These are phyloP conservation scores for Venturia pyrina DNA, from an alignment of 2,329 filamentous ascomycete species.

Conservation along the genomic window DNA sequence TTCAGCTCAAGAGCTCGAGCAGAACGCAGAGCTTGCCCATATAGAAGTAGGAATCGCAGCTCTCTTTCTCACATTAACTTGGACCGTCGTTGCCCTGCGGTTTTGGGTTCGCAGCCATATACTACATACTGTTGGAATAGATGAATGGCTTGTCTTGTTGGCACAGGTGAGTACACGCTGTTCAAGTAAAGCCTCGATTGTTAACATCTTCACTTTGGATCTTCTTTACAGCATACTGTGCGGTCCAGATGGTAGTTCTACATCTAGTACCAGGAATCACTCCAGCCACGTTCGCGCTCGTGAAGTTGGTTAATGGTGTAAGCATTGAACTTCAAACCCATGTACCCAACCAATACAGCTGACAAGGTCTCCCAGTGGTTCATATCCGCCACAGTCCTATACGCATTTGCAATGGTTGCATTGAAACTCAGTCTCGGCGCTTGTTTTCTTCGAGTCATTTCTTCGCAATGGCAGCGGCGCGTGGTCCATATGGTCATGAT, in stretches of 20 bases:
- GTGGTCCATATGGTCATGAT: slow-evolving; percentile 19
- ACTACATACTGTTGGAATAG: slow-evolving; percentile 26
- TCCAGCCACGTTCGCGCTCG: slow-evolving; percentile 14
- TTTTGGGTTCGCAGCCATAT: not conserved
- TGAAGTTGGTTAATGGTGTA: slow-evolving; percentile 20
- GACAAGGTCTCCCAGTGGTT: slow-evolving; percentile 20
- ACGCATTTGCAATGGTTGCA: slow-evolving; percentile 23
- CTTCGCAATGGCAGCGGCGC: slow-evolving; percentile 27
- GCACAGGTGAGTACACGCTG: slow-evolving; percentile 22
- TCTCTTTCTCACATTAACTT: slow-evolving; percentile 2
- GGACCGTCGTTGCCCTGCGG: not conserved
- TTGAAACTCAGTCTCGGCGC: slow-evolving; percentile 36
- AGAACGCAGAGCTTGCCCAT: not conserved
- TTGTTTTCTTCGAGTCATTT: slow-evolving; percentile 35
- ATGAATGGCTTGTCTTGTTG: slow-evolving; percentile 32
- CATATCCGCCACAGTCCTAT: slow-evolving; percentile 12
- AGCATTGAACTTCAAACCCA: not conserved
- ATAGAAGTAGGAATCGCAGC: not conserved
- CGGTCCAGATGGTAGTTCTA: slow-evolving; percentile 12
- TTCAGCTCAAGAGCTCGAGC: not conserved
- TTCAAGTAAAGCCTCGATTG: slow-evolving; percentile 15
- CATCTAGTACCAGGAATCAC: not conserved
- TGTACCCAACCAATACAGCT: not conserved
- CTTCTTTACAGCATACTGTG: slow-evolving; percentile 17
- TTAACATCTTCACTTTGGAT: not conserved